Evolutionary conservation across 2,329 filamentous ascomycete species (phyloP), one percentile per base, ranked within the genome.

Genomic region (Fusarium sp.): DNA sequence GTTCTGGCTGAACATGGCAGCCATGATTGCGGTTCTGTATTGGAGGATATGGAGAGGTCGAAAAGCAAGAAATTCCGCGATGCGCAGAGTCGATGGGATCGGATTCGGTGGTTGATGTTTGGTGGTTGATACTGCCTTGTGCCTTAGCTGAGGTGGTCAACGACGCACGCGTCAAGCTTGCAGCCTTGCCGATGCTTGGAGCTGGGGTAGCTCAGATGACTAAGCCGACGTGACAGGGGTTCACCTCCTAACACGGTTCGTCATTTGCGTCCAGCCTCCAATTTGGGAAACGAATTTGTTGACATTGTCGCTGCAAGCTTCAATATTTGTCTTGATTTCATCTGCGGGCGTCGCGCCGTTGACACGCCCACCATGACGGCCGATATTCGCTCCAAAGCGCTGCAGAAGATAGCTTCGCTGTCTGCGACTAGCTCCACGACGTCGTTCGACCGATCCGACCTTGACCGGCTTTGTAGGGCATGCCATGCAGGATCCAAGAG

Each of bases 1-100:
- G 83, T 92, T 92, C 84, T 92, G 90, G 85, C 90, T 92, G 85
- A 92, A 92, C 88, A 92, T 91, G 82, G 90, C 87, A 78, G 87
- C 86, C 89, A 92, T 92, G 66, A 79, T 86, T 81, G 78, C 74
- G 70, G 58, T 61, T 63, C 54, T 35, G 65, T 35, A 32, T 27
- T 32, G 33, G 27, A n/a, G 10, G 20, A 27, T 30, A 17, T 57
- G 15, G 33, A 47, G 47, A 17, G 32, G 15, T 54, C 17, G 47
- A 45, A 37, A 17, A 14, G 25, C 3, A 56, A 15, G 17, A 15
- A 59, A 38, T n/a, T 56, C 43, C 32, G 47, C 35, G 69, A 70
- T 77, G 66, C 10, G 63, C 17, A 50, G 63, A 54, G 63, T 61
- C 37, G 71, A 56, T 67, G 54, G 56, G 64, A 38, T 68, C 25